Evolutionary conservation across 257 asterid genomes (phyloP).

Genomic region (Solanum infundibuliforme): DNA sequence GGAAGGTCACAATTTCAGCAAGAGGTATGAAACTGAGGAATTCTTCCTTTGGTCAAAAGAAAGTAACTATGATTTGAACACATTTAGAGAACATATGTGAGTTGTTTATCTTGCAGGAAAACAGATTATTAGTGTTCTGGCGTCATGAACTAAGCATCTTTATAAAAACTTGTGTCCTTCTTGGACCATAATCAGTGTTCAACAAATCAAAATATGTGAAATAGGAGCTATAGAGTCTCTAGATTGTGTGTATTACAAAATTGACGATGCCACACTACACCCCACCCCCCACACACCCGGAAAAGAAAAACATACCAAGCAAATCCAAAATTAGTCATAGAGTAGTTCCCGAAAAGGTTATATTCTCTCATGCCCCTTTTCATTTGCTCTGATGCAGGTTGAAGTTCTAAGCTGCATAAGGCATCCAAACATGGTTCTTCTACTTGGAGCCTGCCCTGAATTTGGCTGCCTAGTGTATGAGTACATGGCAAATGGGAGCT

Average conservation of each 20-base stretch:
- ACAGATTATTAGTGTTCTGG: background rate
- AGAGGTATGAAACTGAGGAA: conserved; percentile 40
- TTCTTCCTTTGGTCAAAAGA: background rate
- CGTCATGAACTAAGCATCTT: background rate
- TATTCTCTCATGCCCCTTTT: background rate
- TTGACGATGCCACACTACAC: background rate
- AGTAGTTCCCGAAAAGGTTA: background rate
- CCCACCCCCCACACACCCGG: too few species aligned
- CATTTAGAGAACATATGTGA: background rate
- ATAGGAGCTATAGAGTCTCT: background rate
- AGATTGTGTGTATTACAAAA: background rate
- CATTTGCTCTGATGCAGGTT: conserved; percentile 33
- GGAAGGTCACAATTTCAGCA: conserved; percentile 94
- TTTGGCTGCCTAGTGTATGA: conserved; percentile 92
- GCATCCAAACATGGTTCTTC: conserved; percentile 98
- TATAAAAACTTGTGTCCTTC: background rate
- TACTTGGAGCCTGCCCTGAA: conserved; percentile 94
- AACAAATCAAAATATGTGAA: background rate
- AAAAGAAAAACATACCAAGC: background rate
- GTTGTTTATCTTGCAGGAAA: background rate
- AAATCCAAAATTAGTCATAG: background rate
- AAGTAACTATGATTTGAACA: background rate
- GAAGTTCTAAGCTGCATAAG: conserved; percentile 87
- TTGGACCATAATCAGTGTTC: background rate
- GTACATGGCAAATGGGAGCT: conserved; percentile 86